phyloP scores from a whole-genome alignment of 805 yeast genomes.

The Candida cerambycidarum region DNA sequence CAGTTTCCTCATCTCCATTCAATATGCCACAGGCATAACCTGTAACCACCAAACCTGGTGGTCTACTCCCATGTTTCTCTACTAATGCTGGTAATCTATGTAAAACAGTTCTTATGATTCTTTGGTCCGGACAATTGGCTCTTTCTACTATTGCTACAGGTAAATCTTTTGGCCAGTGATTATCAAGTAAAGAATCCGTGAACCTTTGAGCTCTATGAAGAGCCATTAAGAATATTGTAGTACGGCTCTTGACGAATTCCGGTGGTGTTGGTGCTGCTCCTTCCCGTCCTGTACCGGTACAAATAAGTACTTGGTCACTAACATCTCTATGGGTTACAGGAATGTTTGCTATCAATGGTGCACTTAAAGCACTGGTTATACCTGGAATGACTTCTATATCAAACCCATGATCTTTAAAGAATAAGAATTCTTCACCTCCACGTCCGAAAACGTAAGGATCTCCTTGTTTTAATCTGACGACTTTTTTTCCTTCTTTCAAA shows the following conservation, averaged over 20 bases:
- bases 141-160: slow-evolving; percentile 89
- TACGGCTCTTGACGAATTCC: slow-evolving; percentile 65
- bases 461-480: slow-evolving; percentile 91
- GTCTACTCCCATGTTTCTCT: slow-evolving; percentile 77
- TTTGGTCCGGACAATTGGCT: slow-evolving; percentile 90
- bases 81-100: slow-evolving; percentile 69
- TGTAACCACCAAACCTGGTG: slow-evolving; percentile 85
- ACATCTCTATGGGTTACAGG: slow-evolving; percentile 92
- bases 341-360: slow-evolving; percentile 77
- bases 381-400: slow-evolving; percentile 82
- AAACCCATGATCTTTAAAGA: slow-evolving; percentile 66
- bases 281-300: slow-evolving; percentile 92
- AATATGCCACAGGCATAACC: slow-evolving; percentile 71
- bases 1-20: slow-evolving; percentile 3
- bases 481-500: slow-evolving; percentile 64
- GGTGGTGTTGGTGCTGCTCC: slow-evolving; percentile 83
- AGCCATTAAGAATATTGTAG: slow-evolving; percentile 88
- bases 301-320: slow-evolving; percentile 87
- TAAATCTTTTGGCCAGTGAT: slow-evolving; percentile 64
- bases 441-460: slow-evolving; percentile 96
- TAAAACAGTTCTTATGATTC: slow-evolving; percentile 74
- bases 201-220: slow-evolving; percentile 70
- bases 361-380: slow-evolving; percentile 83
- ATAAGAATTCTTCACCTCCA: slow-evolving; percentile 88
- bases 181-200: slow-evolving; percentile 45